These are phyloP conservation scores for Phialophora expanda DNA, from an alignment of 2,329 filamentous ascomycete species.

Conservation along the genomic window DNA sequence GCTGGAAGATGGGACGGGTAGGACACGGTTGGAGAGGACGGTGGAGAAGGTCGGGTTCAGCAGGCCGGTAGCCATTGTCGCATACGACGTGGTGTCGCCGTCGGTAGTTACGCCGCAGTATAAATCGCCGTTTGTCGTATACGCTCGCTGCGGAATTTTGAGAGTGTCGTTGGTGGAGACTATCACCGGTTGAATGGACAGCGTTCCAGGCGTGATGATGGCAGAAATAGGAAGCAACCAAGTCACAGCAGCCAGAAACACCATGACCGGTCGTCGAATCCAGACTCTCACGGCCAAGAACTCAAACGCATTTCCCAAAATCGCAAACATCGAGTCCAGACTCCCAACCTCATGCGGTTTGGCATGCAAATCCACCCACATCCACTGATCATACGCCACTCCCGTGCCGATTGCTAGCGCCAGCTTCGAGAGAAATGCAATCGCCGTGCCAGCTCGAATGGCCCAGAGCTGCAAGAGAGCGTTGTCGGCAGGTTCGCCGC, in stretches of 20 bases:
- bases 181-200: slow-evolving; percentile 22
- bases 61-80: slow-evolving; percentile 19
- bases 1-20: slow-evolving; percentile 18
- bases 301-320: slow-evolving; percentile 24
- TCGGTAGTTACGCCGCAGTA: slow-evolving; percentile 21
- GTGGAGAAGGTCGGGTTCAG: slow-evolving; percentile 23
- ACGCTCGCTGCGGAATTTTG: slow-evolving; percentile 20
- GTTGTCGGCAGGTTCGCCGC: slow-evolving; percentile 18
- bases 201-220: slow-evolving; percentile 25
- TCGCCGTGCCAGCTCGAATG: slow-evolving; percentile 24
- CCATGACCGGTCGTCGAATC: slow-evolving; percentile 18
- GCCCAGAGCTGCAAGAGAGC: slow-evolving; percentile 27
- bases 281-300: slow-evolving; percentile 24
- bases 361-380: slow-evolving; percentile 25
- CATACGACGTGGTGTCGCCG: slow-evolving; percentile 15
- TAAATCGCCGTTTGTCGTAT: slow-evolving; percentile 14
- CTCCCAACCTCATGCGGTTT: slow-evolving; percentile 20
- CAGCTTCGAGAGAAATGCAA: slow-evolving; percentile 26
- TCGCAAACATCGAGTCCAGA: slow-evolving; percentile 25
- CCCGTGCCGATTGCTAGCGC: slow-evolving; percentile 21
- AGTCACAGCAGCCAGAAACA: slow-evolving; percentile 24
- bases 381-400: slow-evolving; percentile 30
- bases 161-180: slow-evolving; percentile 16
- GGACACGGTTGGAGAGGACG: slow-evolving; percentile 14
- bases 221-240: slow-evolving; percentile 29